Evolutionary conservation across 1,284 basidiomycete genomes (phyloP).

Genomic region (Melampsora allii-populina): DNA sequence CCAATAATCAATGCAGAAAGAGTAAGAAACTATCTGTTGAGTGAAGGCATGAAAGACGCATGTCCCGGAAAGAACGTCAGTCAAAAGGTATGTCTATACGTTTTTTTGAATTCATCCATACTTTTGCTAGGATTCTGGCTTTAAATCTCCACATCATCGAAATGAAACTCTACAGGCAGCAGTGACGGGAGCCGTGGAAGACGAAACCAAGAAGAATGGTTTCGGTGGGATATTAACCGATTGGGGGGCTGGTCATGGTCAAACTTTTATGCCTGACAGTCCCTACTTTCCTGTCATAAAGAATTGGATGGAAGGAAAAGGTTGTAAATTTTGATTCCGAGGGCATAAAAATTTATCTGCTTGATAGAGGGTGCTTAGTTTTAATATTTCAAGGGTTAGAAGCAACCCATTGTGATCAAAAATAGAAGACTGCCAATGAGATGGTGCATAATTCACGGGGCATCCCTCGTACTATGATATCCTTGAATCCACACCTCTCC

Average conservation of each 20-base stretch:
- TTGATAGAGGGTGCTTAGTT: too few species aligned
- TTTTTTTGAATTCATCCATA: background rate
- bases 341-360: too few species aligned
- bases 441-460: too few species aligned
- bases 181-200: background rate
- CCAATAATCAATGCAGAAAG: slow-evolving; percentile 25
- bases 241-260: slow-evolving; percentile 21
- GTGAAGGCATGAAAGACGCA: slow-evolving; percentile 30
- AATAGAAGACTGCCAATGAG: too few species aligned
- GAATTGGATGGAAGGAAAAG: slow-evolving; percentile 28
- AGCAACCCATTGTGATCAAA: too few species aligned
- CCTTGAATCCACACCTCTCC: too few species aligned
- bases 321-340: background rate
- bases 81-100: background rate
- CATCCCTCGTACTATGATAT: too few species aligned
- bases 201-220: background rate
- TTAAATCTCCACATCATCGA: background rate
- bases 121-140: background rate
- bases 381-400: too few species aligned
- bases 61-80: background rate
- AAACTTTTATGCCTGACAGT: slow-evolving; percentile 21
- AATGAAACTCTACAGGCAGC: background rate
- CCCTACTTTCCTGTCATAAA: slow-evolving; percentile 13
- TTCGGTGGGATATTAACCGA: slow-evolving; percentile 17
- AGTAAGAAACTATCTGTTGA: slow-evolving; percentile 17